phyloP scores from a whole-genome alignment of 1,284 basidiomycete genomes.

The Lignosus rhinocerotis region DNA sequence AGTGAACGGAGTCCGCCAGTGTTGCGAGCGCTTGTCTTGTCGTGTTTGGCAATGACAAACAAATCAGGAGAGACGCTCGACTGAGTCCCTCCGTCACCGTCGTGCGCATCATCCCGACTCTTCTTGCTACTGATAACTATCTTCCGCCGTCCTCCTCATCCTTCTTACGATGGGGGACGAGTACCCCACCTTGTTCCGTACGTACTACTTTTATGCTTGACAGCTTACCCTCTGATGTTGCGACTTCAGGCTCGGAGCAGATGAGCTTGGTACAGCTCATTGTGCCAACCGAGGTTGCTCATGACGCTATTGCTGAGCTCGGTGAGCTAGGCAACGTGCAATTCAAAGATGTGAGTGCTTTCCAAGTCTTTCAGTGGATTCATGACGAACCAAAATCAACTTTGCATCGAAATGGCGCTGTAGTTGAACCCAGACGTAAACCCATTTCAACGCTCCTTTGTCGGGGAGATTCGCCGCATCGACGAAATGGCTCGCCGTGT shows the following conservation, averaged over 20 bases:
- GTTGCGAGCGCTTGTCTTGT: neutral
- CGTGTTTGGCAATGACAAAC: slow-evolving; percentile 19
- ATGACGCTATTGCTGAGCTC: slow-evolving; percentile 93
- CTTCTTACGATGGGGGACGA: slow-evolving; percentile 59
- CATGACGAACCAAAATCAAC: slow-evolving; percentile 1
- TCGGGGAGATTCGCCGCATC: slow-evolving; percentile 91
- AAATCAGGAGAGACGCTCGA: neutral
- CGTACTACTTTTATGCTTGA: slow-evolving; percentile 31
- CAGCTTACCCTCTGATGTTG: slow-evolving; percentile 17
- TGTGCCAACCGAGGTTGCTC: slow-evolving; percentile 96
- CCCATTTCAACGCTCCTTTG: slow-evolving; percentile 98
- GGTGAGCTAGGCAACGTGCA: slow-evolving; percentile 96
- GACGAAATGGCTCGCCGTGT: slow-evolving; percentile 96
- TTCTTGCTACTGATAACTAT: slow-evolving; percentile 4
- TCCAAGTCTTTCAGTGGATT: slow-evolving; percentile 1
- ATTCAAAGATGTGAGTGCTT: slow-evolving; percentile 89
- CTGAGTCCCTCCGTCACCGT: slow-evolving; percentile 8
- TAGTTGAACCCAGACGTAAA: slow-evolving; percentile 94
- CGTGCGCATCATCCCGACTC: neutral
- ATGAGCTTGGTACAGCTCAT: slow-evolving; percentile 99
- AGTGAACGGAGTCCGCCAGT: neutral
- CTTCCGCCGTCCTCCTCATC: slow-evolving; percentile 16
- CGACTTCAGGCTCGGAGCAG: slow-evolving; percentile 77
- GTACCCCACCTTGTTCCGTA: slow-evolving; percentile 86
- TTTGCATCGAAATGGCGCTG: neutral